Evolutionary conservation across 2,329 filamentous ascomycete species (phyloP).

Genomic region (Plectosphaerella plurivora): DNA sequence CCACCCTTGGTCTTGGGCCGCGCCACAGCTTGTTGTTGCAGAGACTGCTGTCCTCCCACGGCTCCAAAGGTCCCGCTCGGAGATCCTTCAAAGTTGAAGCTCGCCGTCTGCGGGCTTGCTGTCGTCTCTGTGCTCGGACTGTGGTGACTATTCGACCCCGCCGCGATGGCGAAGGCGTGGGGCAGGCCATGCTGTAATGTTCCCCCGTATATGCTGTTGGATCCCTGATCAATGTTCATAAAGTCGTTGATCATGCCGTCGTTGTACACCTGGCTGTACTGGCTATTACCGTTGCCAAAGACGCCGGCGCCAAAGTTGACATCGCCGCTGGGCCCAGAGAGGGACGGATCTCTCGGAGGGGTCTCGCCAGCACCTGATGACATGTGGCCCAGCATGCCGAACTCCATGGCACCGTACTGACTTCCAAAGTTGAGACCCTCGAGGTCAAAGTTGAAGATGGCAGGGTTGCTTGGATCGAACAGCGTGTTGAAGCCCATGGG

Average conservation of each 20-base stretch:
- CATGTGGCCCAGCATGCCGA: constrained; percentile 95
- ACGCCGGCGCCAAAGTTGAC: constrained; percentile 40
- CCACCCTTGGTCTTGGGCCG: constrained; percentile 40
- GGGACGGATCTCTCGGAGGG: constrained; percentile 58
- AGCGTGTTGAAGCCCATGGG: constrained; percentile 54
- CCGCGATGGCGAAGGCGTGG: constrained; percentile 61
- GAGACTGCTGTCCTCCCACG: constrained; percentile 11
- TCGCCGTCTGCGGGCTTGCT: constrained; percentile 53
- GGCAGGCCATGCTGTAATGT: constrained; percentile 59
- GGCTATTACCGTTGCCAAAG: constrained; percentile 45
- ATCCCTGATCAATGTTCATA: constrained; percentile 44
- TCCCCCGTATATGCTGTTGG: constrained; percentile 44
- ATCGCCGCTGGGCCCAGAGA: constrained; percentile 34
- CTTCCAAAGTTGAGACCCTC: constrained; percentile 94
- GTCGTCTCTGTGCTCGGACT: constrained; percentile 63
- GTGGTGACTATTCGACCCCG: constrained; percentile 52
- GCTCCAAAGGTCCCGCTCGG: constrained; percentile 25
- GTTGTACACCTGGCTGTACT: constrained; percentile 47
- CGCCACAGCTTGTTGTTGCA: constrained; percentile 24
- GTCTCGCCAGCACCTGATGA: constrained; percentile 83
- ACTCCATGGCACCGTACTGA: constrained; percentile 92
- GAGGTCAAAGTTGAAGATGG: constrained; percentile 92
- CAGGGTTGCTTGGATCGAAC: constrained; percentile 89
- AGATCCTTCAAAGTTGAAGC: constrained; percentile 51
- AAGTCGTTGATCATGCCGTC: constrained; percentile 49